Conservation (phyloP, 2,329 filamentous ascomycete species). For the Ophiostoma sp. region DNA sequence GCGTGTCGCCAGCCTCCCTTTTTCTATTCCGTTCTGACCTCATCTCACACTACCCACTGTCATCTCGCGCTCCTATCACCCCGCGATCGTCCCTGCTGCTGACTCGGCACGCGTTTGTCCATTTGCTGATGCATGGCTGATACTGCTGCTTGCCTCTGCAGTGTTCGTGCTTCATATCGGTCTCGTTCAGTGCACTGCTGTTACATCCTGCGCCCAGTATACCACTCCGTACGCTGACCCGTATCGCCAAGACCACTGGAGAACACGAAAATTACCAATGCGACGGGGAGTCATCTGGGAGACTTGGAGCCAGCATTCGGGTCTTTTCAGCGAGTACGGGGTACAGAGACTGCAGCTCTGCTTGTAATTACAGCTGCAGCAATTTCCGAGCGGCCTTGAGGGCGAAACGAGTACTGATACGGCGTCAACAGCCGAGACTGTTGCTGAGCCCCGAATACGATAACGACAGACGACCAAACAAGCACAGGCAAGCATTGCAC, state of each 20-base stretch:
- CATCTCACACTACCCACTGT: slow-evolving; percentile 11
- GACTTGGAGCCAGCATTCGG: too few species aligned
- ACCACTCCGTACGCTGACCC: neutral
- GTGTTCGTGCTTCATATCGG: neutral
- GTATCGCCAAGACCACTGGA: neutral
- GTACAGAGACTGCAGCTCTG: too few species aligned
- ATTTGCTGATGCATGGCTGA: slow-evolving; percentile 2
- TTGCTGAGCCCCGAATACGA: neutral
- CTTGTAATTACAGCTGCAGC: too few species aligned
- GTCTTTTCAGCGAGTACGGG: too few species aligned
- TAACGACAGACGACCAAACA: neutral
- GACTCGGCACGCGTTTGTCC: neutral
- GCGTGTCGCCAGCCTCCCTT: neutral
- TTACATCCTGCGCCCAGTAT: neutral
- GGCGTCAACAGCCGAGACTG: neutral
- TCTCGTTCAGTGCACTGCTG: neutral
- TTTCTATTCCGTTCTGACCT: neutral
- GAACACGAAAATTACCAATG: neutral
- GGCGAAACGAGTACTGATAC: neutral
- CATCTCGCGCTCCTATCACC: neutral
- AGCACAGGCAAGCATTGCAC: neutral
- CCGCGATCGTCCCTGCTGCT: slow-evolving; percentile 1
- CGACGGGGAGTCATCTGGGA: too few species aligned
- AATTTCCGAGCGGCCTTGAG: too few species aligned
- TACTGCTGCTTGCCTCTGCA: neutral